These are phyloP conservation scores for Pythium monospermum DNA, from an alignment of 352 stramenopile genomes.

Conservation along the genomic window DNA sequence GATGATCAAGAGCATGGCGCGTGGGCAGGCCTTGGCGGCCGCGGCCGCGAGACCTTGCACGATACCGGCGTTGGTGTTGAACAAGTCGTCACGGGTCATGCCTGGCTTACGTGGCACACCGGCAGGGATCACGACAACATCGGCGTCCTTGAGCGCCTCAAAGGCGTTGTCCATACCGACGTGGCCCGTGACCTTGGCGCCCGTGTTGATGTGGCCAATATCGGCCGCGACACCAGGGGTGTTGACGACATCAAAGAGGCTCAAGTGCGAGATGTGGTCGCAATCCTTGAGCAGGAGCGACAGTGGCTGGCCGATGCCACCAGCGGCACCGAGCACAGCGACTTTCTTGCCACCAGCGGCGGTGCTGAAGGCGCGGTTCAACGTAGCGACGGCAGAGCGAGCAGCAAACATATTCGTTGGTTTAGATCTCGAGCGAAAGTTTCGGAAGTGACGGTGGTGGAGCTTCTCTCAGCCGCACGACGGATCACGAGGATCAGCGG, in stretches of 20 bases:
- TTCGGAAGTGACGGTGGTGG: conserved; percentile 14
- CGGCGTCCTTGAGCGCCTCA: conserved; percentile 52
- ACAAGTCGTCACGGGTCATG: conserved; percentile 95
- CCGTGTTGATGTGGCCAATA: conserved; percentile 92
- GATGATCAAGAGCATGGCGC: conserved; percentile 97
- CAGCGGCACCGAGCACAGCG: conserved; percentile 89
- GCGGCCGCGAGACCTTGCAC: conserved; percentile 94
- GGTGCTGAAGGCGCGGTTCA: conserved; percentile 49
- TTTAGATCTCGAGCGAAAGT: conserved; percentile 10
- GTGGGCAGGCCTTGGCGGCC: conserved; percentile 94
- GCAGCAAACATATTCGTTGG: conserved; percentile 20
- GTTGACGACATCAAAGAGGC: conserved; percentile 98
- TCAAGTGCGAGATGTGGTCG: conserved; percentile 94
- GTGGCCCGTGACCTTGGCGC: conserved; percentile 36
- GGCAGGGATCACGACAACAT: conserved; percentile 98
- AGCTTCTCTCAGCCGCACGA: background rate
- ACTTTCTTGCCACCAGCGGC: conserved; percentile 70
- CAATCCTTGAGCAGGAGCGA: conserved; percentile 98
- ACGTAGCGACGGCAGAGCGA: conserved; percentile 16
- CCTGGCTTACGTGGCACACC: conserved; percentile 98
- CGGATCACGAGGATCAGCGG: conserved; percentile 13
- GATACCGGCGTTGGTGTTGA: conserved; percentile 96
- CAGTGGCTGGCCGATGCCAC: conserved; percentile 98
- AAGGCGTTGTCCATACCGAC: conserved; percentile 54
- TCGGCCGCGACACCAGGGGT: conserved; percentile 97